These are phyloP conservation scores for Globisporangium megalacanthum DNA, from an alignment of 352 stramenopile genomes.

Conservation along the genomic window DNA sequence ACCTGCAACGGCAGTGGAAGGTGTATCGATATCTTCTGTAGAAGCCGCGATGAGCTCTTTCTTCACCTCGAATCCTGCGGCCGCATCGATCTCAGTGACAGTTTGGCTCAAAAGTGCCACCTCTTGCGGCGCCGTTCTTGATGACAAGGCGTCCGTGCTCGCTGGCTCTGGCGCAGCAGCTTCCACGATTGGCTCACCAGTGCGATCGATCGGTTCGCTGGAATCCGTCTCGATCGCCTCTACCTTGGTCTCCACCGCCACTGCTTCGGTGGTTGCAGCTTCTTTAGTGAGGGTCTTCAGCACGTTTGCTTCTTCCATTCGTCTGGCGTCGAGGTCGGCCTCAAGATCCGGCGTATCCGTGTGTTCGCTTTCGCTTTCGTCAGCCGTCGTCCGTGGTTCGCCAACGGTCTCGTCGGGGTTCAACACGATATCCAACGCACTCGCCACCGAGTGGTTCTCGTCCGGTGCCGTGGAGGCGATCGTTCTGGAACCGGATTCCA, in stretches of 20 bases:
- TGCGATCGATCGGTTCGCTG: too few relatives aligned
- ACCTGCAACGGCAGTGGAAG: not conserved
- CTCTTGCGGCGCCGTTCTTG: not conserved
- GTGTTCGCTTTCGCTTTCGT: too few relatives aligned
- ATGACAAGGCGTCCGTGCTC: not conserved
- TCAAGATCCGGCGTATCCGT: too few relatives aligned
- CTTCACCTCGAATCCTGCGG: conserved; percentile 15
- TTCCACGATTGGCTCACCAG: not conserved
- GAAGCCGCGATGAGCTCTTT: conserved; percentile 14
- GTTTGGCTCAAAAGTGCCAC: not conserved
- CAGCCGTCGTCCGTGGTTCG: too few relatives aligned
- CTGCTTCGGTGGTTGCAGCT: too few relatives aligned
- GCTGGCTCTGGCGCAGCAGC: not conserved
- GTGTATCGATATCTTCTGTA: not conserved
- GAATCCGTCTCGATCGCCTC: too few relatives aligned
- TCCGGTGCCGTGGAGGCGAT: not conserved
- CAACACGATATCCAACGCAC: not conserved
- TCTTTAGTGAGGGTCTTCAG: too few relatives aligned
- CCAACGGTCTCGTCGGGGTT: not conserved
- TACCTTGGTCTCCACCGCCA: too few relatives aligned
- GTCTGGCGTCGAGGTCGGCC: too few relatives aligned
- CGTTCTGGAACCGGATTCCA: not conserved
- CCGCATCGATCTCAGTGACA: not conserved
- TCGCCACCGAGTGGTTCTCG: not conserved
- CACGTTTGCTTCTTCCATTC: too few relatives aligned